phyloP scores from a whole-genome alignment of 2,329 filamentous ascomycete species.

The Penicillium sp. region DNA sequence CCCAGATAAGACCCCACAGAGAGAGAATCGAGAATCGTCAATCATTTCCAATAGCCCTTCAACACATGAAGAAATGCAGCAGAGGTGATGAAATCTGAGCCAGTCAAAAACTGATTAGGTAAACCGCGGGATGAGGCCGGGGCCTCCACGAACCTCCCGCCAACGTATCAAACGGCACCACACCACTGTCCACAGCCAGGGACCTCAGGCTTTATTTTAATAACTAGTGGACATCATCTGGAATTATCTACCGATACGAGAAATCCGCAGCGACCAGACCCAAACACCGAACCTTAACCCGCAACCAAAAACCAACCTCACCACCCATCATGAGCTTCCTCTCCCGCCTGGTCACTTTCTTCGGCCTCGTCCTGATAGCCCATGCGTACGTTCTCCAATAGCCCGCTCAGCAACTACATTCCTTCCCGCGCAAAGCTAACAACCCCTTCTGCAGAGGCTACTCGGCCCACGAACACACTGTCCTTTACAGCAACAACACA shows the following conservation, averaged over 20 bases:
- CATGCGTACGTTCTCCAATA: constrained; percentile 69
- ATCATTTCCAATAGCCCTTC: background rate
- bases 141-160: constrained; percentile 2
- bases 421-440: background rate
- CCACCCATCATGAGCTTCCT: constrained; percentile 63
- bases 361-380: constrained; percentile 74
- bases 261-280: background rate
- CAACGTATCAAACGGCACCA: background rate
- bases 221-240: background rate
- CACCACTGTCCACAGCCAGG: background rate
- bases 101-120: constrained; percentile 2
- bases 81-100: background rate
- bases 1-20: background rate
- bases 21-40: too few species aligned
- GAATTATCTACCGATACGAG: background rate
- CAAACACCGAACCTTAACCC: background rate
- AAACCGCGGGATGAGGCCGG: background rate
- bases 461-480: constrained; percentile 88
- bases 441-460: constrained; percentile 67
- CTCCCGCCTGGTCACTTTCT: constrained; percentile 66
- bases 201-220: background rate
- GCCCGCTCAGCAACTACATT: too few species aligned
- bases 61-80: background rate
- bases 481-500: constrained; percentile 60
- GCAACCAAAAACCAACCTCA: constrained; percentile 2